phyloP scores from a whole-genome alignment of 352 stramenopile species.

The Plasmopara muralis region DNA sequence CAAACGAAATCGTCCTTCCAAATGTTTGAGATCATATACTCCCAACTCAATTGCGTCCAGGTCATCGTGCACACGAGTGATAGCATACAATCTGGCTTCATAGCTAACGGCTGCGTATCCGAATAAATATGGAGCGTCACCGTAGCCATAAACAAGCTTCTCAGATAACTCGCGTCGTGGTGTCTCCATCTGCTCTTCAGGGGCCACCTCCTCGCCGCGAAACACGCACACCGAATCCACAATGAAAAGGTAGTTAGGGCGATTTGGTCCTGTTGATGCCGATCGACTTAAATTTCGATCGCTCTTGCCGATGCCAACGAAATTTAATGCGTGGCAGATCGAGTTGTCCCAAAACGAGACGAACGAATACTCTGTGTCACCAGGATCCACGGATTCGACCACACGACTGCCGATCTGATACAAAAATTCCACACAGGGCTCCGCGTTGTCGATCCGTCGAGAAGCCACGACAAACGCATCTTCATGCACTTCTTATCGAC shows the following conservation, averaged over 20 bases:
- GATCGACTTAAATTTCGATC: conserved; percentile 14
- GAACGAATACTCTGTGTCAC: conserved; percentile 21
- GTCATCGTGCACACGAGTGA: conserved; percentile 6
- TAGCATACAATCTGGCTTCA: conserved; percentile 20
- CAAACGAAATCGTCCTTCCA: conserved; percentile 13
- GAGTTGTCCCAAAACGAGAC: conserved; percentile 29
- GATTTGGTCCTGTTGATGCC: conserved; percentile 15
- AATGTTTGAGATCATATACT: conserved; percentile 12
- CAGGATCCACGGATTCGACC: conserved; percentile 3
- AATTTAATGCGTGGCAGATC: conserved; percentile 20
- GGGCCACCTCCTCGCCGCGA: conserved; percentile 15
- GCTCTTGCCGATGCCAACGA: conserved; percentile 20
- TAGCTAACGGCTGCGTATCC: conserved; percentile 30
- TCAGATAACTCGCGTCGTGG: conserved; percentile 17
- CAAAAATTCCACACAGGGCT: conserved; percentile 21
- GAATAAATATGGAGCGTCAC: conserved; percentile 31
- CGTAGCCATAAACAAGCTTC: conserved; percentile 26
- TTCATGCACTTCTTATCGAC: conserved; percentile 10
- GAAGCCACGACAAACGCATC: conserved; percentile 6
- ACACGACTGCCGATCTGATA: conserved; percentile 12
- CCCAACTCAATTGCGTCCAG: conserved; percentile 9
- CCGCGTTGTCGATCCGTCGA: conserved; percentile 9
- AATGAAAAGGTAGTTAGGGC: conserved; percentile 18
- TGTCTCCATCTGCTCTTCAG: conserved; percentile 19
- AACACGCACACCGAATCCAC: conserved; percentile 19